Evolutionary conservation across 129 eudicot species (phyloP).

Genomic region (Deinandra increscens): DNA sequence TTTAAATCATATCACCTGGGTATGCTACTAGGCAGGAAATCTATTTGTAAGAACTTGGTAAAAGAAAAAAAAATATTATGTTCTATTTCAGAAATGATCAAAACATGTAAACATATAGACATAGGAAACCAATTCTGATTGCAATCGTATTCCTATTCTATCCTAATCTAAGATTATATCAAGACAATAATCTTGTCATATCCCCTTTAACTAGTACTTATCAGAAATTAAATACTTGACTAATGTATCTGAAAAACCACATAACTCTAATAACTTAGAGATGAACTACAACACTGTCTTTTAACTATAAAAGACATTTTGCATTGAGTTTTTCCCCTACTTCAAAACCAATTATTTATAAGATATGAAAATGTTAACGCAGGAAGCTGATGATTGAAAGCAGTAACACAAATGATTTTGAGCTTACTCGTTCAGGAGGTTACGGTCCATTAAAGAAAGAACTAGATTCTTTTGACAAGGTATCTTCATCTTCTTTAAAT

Average conservation of each 20-base stretch:
- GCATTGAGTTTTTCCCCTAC: not conserved
- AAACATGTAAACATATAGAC: not conserved
- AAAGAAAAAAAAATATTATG: not conserved
- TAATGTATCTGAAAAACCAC: not conserved
- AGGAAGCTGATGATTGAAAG: slow-evolving; percentile 42
- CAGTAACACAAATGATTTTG: slow-evolving; percentile 20
- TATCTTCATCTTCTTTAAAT: slow-evolving; percentile 32
- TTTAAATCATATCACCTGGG: slow-evolving; percentile 16
- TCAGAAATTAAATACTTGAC: not conserved
- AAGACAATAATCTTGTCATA: not conserved
- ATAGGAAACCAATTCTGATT: not conserved
- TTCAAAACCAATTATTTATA: slow-evolving; percentile 19
- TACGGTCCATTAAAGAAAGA: slow-evolving; percentile 42
- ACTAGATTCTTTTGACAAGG: slow-evolving; percentile 83
- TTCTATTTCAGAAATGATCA: not conserved
- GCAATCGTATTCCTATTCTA: not conserved
- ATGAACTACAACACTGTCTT: not conserved
- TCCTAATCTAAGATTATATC: not conserved
- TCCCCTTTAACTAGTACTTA: not conserved
- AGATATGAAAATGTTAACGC: slow-evolving; percentile 21
- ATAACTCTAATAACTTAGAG: not conserved
- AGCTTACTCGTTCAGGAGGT: slow-evolving; percentile 38
- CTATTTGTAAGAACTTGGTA: not conserved
- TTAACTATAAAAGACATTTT: not conserved
- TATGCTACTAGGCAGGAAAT: not conserved